A percentile compares a stretch with the other conserved stretches of the same genome.
These are phyloP conservation scores for Borealophlyctis nickersoniae DNA, from an alignment of 192 early-diverging fungal genomes.

Conservation along the genomic window DNA sequence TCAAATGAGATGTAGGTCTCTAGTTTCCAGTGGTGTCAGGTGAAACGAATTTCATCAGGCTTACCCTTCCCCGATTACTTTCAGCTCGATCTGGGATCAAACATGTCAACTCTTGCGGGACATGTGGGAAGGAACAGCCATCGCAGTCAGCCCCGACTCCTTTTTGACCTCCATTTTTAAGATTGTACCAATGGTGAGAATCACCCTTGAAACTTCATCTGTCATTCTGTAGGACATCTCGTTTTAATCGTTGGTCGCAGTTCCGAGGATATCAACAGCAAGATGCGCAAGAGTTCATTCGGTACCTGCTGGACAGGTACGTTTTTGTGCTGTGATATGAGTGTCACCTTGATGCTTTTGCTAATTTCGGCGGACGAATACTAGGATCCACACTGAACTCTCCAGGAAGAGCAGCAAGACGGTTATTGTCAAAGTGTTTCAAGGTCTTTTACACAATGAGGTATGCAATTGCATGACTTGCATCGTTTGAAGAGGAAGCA, in stretches of 20 bases:
- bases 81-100: slow-evolving; percentile 15
- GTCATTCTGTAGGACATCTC: neutral
- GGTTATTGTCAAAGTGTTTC: slow-evolving; percentile 19
- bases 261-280: slow-evolving; percentile 30
- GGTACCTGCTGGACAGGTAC: slow-evolving; percentile 16
- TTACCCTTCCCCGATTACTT: neutral
- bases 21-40: too few species aligned
- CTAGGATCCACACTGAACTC: slow-evolving; percentile 19
- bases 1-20: too few species aligned
- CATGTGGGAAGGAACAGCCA: slow-evolving; percentile 12
- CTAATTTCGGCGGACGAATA: neutral
- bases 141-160: slow-evolving; percentile 8
- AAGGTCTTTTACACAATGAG: too few species aligned
- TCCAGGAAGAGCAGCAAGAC: slow-evolving; percentile 5
- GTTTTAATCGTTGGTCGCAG: neutral
- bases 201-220: neutral
- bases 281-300: slow-evolving; percentile 31
- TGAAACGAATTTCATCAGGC: too few species aligned
- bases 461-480: too few species aligned
- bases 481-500: too few species aligned
- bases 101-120: slow-evolving; percentile 10
- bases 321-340: too few species aligned
- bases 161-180: slow-evolving; percentile 14
- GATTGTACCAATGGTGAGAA: slow-evolving; percentile 12
- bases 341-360: too few species aligned